Conservation (phyloP, 164 flowering plant genomes). For the Amborella trichopoda region DNA sequence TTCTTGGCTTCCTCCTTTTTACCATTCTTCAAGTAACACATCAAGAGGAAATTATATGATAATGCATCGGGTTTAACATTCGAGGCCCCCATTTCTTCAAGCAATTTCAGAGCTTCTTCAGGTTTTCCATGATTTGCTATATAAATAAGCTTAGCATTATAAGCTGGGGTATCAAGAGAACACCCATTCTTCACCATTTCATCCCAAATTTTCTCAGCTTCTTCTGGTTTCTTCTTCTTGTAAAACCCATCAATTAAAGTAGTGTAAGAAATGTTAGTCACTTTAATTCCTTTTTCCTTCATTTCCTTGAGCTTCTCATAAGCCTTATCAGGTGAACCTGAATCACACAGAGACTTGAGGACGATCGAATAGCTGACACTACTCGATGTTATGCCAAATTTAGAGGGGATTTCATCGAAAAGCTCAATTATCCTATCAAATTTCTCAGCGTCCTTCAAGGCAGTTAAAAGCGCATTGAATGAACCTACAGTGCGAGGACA, state of each 20-base stretch:
- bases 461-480: constrained; percentile 58
- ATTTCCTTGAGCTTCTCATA: constrained; percentile 33
- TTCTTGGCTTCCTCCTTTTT: constrained; percentile 59
- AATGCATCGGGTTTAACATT: constrained; percentile 56
- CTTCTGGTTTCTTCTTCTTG: constrained; percentile 37
- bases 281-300: constrained; percentile 43
- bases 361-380: constrained; percentile 51
- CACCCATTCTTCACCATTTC: constrained; percentile 47
- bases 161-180: constrained; percentile 44
- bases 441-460: constrained; percentile 30
- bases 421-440: constrained; percentile 35
- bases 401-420: constrained; percentile 41
- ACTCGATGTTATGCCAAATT: constrained; percentile 37
- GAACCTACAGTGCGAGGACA: constrained; percentile 49
- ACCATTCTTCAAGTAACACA: constrained; percentile 40
- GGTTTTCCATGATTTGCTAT: constrained; percentile 23
- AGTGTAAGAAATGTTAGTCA: constrained; percentile 38
- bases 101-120: constrained; percentile 33
- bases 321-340: constrained; percentile 35
- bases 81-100: constrained; percentile 47
- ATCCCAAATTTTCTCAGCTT: constrained; percentile 55
- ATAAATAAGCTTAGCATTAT: constrained; percentile 51
- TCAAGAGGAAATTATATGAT: constrained; percentile 51
- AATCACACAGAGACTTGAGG: constrained; percentile 48
- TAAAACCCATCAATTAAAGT: constrained; percentile 45